Evolutionary conservation across 208 protist genomes (phyloP).

Genomic region (Wallacemonas collosoma): DNA sequence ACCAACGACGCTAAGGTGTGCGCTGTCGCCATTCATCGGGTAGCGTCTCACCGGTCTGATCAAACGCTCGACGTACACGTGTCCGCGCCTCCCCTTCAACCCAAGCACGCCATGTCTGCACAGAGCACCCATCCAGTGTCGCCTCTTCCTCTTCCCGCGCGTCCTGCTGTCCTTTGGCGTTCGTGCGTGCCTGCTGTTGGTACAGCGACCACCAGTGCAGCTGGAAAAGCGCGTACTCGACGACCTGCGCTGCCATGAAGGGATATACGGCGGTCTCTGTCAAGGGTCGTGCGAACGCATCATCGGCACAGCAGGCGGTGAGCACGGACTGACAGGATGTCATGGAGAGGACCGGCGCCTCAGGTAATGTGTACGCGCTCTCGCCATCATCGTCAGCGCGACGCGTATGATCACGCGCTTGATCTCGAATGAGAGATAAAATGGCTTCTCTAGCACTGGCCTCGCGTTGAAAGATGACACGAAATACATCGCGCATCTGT

Average conservation of each 20-base stretch:
- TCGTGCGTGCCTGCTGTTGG: background rate
- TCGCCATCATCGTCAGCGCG: background rate
- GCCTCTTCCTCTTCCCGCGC: background rate
- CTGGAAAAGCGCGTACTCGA: conserved; percentile 36
- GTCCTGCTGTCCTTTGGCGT: background rate
- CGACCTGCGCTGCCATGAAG: conserved; percentile 26
- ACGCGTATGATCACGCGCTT: too few species aligned
- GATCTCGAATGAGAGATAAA: too few species aligned
- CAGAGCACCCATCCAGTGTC: background rate
- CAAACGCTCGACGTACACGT: conserved; percentile 23
- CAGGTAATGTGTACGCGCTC: background rate
- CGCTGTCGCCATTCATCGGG: conserved; percentile 16
- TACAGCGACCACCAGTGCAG: conserved; percentile 24
- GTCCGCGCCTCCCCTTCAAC: conserved; percentile 9
- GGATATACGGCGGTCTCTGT: conserved; percentile 1
- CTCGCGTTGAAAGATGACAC: conserved; percentile 32
- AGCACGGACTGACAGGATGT: conserved; percentile 32
- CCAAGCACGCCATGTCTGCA: conserved; percentile 4
- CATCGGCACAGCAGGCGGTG: conserved; percentile 20
- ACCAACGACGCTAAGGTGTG: too few species aligned
- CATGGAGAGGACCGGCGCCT: conserved; percentile 31
- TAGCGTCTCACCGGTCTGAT: conserved; percentile 31
- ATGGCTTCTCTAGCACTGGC: conserved; percentile 17
- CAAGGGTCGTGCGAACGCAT: background rate
- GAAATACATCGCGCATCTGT: conserved; percentile 52